A percentile compares a stretch with the other conserved stretches of the same genome.
These are phyloP conservation scores for Globisporangium mamillatum DNA, from an alignment of 352 stramenopile species.

Conservation along the genomic window DNA sequence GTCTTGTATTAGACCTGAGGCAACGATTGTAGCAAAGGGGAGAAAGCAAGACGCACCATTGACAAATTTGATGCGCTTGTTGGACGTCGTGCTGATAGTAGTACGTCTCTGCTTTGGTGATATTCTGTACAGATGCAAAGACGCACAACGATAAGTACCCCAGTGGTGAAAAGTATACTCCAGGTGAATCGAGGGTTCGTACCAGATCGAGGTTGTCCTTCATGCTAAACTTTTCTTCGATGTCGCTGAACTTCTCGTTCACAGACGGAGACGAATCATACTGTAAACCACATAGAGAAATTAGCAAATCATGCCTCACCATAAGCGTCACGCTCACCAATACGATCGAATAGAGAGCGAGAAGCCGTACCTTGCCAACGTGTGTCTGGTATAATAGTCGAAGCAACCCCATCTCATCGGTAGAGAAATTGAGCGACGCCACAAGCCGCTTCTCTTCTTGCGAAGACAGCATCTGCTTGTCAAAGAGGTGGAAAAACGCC, in stretches of 20 bases:
- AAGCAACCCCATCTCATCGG: conserved; percentile 57
- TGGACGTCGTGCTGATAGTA: conserved; percentile 88
- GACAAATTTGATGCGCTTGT: conserved; percentile 71
- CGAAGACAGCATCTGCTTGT: conserved; percentile 82
- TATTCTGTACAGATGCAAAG: conserved; percentile 34
- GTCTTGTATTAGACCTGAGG: not conserved
- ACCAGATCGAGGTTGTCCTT: conserved; percentile 64
- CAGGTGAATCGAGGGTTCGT: too few relatives aligned
- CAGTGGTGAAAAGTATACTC: not conserved
- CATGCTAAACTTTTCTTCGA: conserved; percentile 60
- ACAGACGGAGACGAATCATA: conserved; percentile 56
- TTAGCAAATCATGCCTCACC: not conserved
- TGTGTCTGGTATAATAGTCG: conserved; percentile 64
- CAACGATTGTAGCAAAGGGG: conserved; percentile 1
- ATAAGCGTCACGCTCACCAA: not conserved
- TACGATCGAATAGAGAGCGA: not conserved
- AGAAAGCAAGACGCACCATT: conserved; percentile 39
- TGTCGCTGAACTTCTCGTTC: conserved; percentile 55
- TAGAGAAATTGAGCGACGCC: conserved; percentile 62
- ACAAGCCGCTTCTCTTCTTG: conserved; percentile 69
- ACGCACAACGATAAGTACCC: not conserved
- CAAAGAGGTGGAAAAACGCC: conserved; percentile 82
- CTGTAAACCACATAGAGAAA: conserved; percentile 21
- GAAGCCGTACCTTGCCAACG: conserved; percentile 47
- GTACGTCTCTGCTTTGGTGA: conserved; percentile 74